phyloP scores from a whole-genome alignment of 768 basidiomycete genomes.

The Kwoniella dejecticola region DNA sequence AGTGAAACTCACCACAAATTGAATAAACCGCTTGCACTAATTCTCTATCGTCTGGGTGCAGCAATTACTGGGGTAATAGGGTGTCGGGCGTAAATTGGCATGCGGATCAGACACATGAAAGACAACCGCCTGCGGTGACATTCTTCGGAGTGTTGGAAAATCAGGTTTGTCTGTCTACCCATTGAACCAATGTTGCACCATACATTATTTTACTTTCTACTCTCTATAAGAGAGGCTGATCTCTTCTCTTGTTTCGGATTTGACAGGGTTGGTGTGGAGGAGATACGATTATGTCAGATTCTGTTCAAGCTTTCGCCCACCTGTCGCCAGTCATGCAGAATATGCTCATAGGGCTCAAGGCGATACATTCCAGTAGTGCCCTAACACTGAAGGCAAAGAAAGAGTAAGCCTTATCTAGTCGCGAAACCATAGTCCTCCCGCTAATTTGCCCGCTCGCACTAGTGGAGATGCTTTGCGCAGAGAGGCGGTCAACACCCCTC shows the following conservation, averaged over 20 bases:
- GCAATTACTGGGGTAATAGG: conserved; percentile 18
- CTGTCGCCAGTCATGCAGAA: conserved; percentile 6
- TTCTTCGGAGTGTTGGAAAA: conserved; percentile 23
- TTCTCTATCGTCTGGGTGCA: too few relatives aligned
- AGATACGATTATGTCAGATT: conserved; percentile 15
- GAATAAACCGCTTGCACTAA: background rate
- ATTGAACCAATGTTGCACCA: too few relatives aligned
- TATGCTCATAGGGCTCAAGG: conserved; percentile 9
- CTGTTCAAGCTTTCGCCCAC: conserved; percentile 12
- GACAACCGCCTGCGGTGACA: conserved; percentile 20
- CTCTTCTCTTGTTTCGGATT: too few relatives aligned
- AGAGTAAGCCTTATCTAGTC: conserved; percentile 3
- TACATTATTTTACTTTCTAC: too few relatives aligned
- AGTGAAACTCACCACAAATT: background rate
- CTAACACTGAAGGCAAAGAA: conserved; percentile 2
- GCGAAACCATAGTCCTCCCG: too few relatives aligned
- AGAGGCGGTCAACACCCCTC: conserved; percentile 5
- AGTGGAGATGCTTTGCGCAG: conserved; percentile 9
- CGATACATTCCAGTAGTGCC: conserved; percentile 8
- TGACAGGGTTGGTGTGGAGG: conserved; percentile 19
- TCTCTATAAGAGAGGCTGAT: too few relatives aligned
- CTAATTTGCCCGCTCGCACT: too few relatives aligned
- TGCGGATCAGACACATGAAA: conserved; percentile 23
- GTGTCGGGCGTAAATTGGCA: conserved; percentile 17
- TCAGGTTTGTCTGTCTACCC: background rate